phyloP scores from a whole-genome alignment of 345 rosid species.

The Toxicodendron radicans region DNA sequence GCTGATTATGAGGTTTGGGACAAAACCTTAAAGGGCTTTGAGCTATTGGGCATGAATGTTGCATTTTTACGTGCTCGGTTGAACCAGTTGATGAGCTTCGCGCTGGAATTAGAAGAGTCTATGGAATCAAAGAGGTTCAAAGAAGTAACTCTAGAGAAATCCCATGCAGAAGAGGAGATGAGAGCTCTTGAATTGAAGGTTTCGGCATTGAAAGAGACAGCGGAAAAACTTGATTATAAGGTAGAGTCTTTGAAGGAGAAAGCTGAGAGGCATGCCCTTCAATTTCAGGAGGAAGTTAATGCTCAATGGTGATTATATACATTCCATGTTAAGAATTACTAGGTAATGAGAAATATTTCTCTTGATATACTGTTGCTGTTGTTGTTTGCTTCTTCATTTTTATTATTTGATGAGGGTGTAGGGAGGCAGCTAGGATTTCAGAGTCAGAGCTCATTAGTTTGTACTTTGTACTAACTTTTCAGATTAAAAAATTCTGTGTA shows the following conservation, averaged over 20 bases:
- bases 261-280: constrained; percentile 28
- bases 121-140: constrained; percentile 25
- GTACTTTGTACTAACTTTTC: constrained; percentile 1
- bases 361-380: neutral
- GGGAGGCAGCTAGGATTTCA: neutral
- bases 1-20: constrained; percentile 45
- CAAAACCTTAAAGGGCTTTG: constrained; percentile 51
- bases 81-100: constrained; percentile 30
- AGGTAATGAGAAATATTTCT: constrained; percentile 2
- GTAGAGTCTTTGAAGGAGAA: constrained; percentile 25
- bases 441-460: neutral
- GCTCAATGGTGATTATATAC: constrained; percentile 40
- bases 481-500: neutral
- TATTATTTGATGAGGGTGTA: neutral
- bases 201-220: constrained; percentile 23
- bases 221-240: constrained; percentile 32
- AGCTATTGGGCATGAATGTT: constrained; percentile 49
- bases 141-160: constrained; percentile 27
- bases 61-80: constrained; percentile 42
- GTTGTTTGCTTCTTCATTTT: neutral
- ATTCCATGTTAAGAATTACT: neutral
- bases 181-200: constrained; percentile 32
- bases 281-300: constrained; percentile 30
- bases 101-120: constrained; percentile 29
- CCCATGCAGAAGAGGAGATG: constrained; percentile 29